Percentiles rank a stretch among this genome's conserved stretches.
Conservation (phyloP, 2,329 filamentous ascomycete genomes). For the Pestalotiopsis sp. region DNA sequence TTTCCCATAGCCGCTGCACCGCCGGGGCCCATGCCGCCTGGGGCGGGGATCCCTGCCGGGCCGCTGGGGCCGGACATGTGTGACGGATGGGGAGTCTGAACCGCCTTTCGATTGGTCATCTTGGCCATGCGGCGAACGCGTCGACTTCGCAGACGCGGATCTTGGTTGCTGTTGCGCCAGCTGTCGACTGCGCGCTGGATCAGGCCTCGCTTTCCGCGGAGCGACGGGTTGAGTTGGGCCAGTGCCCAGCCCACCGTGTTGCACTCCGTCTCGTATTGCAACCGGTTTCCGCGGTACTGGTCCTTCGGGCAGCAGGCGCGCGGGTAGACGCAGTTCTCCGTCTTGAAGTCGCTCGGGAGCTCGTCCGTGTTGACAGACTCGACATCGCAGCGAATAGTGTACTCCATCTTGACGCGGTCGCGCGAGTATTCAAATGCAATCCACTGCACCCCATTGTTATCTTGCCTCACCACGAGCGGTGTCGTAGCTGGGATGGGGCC, state of each 20-base stretch:
- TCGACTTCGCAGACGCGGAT: constrained; percentile 86
- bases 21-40: constrained; percentile 64
- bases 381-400: constrained; percentile 96
- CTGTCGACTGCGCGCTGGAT: constrained; percentile 98
- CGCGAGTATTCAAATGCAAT: constrained; percentile 98
- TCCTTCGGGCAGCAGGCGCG: constrained; percentile 94
- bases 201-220: constrained; percentile 90
- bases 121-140: constrained; percentile 95
- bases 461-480: constrained; percentile 89
- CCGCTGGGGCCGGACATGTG: constrained; percentile 72
- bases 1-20: constrained; percentile 62
- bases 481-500: constrained; percentile 97
- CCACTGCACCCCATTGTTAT: constrained; percentile 97
- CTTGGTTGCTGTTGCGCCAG: constrained; percentile 99
- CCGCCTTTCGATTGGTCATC: constrained; percentile 83
- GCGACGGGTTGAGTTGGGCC: constrained; percentile 86
- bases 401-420: constrained; percentile 98
- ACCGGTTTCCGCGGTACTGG: constrained; percentile 91
- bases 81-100: constrained; percentile 59
- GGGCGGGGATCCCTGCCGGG: constrained; percentile 65
- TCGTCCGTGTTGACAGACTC: constrained; percentile 93
- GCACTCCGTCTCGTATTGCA: constrained; percentile 98
- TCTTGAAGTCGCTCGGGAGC: constrained; percentile 87
- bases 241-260: constrained; percentile 99
- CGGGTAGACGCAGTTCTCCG: constrained; percentile 97